A percentile compares a stretch with the other conserved stretches of the same genome.
These are phyloP conservation scores for Celoporthe dispersa DNA, from an alignment of 2,329 filamentous ascomycete genomes.

Conservation along the genomic window DNA sequence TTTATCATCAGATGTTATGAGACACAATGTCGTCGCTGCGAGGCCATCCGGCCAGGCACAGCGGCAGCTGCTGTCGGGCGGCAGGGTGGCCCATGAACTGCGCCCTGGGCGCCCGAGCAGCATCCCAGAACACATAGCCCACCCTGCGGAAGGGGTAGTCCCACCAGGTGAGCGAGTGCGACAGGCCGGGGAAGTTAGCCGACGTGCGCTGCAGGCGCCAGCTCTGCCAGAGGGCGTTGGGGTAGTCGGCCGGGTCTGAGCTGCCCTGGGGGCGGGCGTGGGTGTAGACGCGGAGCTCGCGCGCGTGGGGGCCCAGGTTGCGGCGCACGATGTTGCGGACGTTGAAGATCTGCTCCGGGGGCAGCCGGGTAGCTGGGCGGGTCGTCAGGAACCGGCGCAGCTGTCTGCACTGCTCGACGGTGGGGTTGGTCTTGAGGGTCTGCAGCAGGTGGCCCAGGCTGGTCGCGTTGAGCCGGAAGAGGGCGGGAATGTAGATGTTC, in stretches of 20 bases:
- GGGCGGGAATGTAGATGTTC: too few relatives aligned
- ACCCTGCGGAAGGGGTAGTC: background rate
- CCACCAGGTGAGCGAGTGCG: background rate
- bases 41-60: background rate
- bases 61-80: background rate
- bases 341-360: background rate
- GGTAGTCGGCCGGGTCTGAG: background rate
- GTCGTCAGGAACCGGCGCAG: background rate
- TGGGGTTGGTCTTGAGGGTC: background rate
- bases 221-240: background rate
- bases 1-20: too few relatives aligned
- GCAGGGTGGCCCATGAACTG: background rate
- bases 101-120: background rate
- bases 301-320: background rate
- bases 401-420: background rate
- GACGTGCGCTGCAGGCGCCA: background rate
- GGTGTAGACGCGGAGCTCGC: background rate
- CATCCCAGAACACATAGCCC: constrained; percentile 4
- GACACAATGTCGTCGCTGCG: background rate
- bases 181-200: background rate
- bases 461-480: background rate
- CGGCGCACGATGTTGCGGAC: background rate
- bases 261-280: background rate
- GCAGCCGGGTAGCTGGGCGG: background rate
- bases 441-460: background rate